Evolutionary conservation across 164 flowering plant genomes (phyloP), one percentile per base, ranked within the genome.

Genomic region (Santalum album): DNA sequence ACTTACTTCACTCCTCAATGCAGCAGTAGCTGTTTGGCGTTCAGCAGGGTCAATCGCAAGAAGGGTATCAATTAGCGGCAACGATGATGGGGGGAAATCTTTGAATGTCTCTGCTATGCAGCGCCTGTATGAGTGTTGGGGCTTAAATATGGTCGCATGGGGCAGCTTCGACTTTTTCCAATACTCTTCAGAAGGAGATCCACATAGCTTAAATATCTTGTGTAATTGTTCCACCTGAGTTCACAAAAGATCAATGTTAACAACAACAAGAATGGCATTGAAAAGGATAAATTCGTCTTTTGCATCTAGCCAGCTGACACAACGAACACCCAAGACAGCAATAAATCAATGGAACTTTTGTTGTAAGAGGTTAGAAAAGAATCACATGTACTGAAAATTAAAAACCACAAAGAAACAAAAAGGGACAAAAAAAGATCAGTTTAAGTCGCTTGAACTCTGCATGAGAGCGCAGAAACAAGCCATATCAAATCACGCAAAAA

Each of bases 81-180:
- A 45, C 2, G 95, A 72, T 58, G 91, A 80, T 45, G 76, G 76
- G 27, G 96, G 86, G 52, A 84, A 84, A 47, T 87, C 80, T 54
- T 84, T 79, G 57, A 82, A 84, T 26, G 87, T 83, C 64, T 83
- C 87, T 25, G 64, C 59, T 59, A 83, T 81, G 70, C 90, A 81
- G 29, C 95, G 66, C 54, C 74, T 83, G 70, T 86, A 86, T n/a
- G 91, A 77, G 29, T 84, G 87, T 52, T 81, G 91, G 34, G 95
- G 95, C 69, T 79, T 86, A 61, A 83, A 86, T 56, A 86, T 75
- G 56, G 96, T 81, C 50, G 95, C 87, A 72, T 86, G 86, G 7
- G 95, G 90, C 60, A 86, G 63, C 67, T 80, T 86, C 38, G 87
- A 76, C 61, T 71, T 86, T 66, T 83, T 83, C 95, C 95, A 86